Conservation (phyloP, 495 filamentous ascomycete species). For the Penicillium goetzii region DNA sequence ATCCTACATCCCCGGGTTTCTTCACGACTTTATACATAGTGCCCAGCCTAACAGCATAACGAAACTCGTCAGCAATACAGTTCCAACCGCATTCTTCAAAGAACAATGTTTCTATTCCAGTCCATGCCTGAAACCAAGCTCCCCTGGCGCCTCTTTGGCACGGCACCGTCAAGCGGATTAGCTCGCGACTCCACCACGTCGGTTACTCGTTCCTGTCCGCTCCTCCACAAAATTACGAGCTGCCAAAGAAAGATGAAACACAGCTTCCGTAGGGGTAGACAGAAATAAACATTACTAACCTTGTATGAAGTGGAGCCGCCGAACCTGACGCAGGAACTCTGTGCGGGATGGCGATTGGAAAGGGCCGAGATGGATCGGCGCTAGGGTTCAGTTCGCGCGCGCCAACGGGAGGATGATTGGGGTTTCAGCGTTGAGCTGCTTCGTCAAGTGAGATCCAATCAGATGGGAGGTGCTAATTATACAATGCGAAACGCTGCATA, state of each 20-base stretch:
- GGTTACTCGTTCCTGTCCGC: constrained; percentile 3
- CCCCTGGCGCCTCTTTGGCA: constrained; percentile 7
- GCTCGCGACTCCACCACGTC: constrained; percentile 19
- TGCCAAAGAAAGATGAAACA: constrained; percentile 27
- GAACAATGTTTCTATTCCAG: constrained; percentile 27
- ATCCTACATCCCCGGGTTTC: background rate
- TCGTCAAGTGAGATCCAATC: constrained; percentile 22
- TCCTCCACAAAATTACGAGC: constrained; percentile 15
- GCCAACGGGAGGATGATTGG: constrained; percentile 19
- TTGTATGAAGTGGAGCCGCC: background rate
- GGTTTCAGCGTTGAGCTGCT: constrained; percentile 21
- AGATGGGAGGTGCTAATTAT: background rate
- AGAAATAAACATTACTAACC: constrained; percentile 2
- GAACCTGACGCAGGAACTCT: background rate
- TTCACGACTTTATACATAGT: constrained; percentile 29
- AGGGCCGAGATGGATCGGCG: constrained; percentile 9
- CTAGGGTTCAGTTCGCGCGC: constrained; percentile 31
- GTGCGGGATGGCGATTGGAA: background rate
- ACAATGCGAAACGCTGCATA: background rate
- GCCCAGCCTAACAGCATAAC: background rate
- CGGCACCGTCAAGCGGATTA: constrained; percentile 13
- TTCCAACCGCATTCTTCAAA: constrained; percentile 8
- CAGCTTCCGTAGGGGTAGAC: background rate
- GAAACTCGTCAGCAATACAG: background rate
- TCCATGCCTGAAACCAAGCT: constrained; percentile 24